Percentiles rank a stretch among this genome's conserved stretches.
phyloP scores from a whole-genome alignment of 2,329 filamentous ascomycete genomes.

The Neonectria coccinea region DNA sequence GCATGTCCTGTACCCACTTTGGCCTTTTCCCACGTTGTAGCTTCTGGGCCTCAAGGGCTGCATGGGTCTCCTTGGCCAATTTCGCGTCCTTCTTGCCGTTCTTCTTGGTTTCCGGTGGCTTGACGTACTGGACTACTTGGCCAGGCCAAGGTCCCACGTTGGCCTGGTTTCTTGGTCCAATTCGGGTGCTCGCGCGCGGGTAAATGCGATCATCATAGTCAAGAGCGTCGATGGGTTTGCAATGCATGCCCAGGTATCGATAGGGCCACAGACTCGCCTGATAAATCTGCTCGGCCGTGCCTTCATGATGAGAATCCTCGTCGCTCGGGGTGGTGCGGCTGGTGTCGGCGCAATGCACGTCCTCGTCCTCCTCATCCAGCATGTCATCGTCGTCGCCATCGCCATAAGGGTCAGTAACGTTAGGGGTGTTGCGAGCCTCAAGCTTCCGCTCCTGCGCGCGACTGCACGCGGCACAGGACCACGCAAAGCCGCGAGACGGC shows the following conservation, averaged over 20 bases:
- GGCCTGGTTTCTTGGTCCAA: slow-evolving; percentile 93
- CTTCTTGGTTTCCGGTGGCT: slow-evolving; percentile 87
- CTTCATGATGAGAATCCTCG: slow-evolving; percentile 66
- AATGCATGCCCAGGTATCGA: slow-evolving; percentile 94
- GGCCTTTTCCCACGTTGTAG: slow-evolving; percentile 83
- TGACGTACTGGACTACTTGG: slow-evolving; percentile 88
- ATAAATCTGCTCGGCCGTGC: slow-evolving; percentile 88
- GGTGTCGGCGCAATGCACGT: slow-evolving; percentile 66
- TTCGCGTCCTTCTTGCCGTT: slow-evolving; percentile 83
- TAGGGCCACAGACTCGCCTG: slow-evolving; percentile 97
- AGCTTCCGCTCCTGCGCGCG: slow-evolving; percentile 94
- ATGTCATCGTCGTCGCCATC: slow-evolving; percentile 74
- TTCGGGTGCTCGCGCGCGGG: slow-evolving; percentile 90
- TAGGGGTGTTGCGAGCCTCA: slow-evolving; percentile 88
- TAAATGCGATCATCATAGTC: slow-evolving; percentile 99
- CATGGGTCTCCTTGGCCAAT: slow-evolving; percentile 81
- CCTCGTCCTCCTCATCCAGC: slow-evolving; percentile 79
- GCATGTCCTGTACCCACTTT: slow-evolving; percentile 94
- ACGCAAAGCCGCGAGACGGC: slow-evolving; percentile 95
- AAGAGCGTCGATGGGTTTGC: slow-evolving; percentile 91
- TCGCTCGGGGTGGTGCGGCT: slow-evolving; percentile 71
- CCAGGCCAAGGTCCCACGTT: slow-evolving; percentile 88
- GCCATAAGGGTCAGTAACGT: slow-evolving; percentile 74
- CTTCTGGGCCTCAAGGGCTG: slow-evolving; percentile 85
- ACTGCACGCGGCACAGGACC: slow-evolving; percentile 96